Evolutionary conservation across 495 filamentous ascomycete species (phyloP), one percentile per base, ranked within the genome.

Genomic region (Hypoxylon trugodes): DNA sequence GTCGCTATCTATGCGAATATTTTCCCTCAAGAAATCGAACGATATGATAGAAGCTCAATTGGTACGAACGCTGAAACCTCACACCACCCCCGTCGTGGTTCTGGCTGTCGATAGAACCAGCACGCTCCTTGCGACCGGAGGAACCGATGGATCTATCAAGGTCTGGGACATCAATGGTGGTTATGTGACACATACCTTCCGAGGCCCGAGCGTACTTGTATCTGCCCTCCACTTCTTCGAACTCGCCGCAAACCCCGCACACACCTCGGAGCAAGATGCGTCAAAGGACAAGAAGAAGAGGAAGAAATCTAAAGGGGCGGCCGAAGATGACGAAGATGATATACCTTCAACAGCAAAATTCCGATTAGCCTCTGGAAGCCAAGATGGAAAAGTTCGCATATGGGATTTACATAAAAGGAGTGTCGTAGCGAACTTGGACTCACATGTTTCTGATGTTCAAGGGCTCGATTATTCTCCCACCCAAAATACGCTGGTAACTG

Each of bases 91-190:
- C 1, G 91, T 97, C 8, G 85, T 97, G 6, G 91, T 93, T 2
- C 81, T 90, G 12, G 86, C 90, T 12, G 84, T 92, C 40, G 95
- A 99, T 72, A 79, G 82, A 26, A 97, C 93, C 1, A 88, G 93
- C 67, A 97, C 94, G 10, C 78, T 99, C 8, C 77, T 98, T 35
- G 95, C 94, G 30, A 97, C 93, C 15, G 95, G 95, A 50, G 90
- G 86, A 19, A 91, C 95, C 6, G 95, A 98, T 75, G 95, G 95
- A 21, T 83, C 87, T 3, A 89, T 97, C 60, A 99, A 99, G 74
- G 88, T 99, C 48, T 98, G 92, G 92, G 96, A 99, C 77, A 93
- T 99, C 32, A 77, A 82, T 55, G 92, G 90, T 13, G 96, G 95
- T 10, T 98, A 87, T 72, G 86, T 91, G 21, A 99, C 95, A 12